phyloP scores from a whole-genome alignment of 495 filamentous ascomycete species.

The Pyrenula aspistea region DNA sequence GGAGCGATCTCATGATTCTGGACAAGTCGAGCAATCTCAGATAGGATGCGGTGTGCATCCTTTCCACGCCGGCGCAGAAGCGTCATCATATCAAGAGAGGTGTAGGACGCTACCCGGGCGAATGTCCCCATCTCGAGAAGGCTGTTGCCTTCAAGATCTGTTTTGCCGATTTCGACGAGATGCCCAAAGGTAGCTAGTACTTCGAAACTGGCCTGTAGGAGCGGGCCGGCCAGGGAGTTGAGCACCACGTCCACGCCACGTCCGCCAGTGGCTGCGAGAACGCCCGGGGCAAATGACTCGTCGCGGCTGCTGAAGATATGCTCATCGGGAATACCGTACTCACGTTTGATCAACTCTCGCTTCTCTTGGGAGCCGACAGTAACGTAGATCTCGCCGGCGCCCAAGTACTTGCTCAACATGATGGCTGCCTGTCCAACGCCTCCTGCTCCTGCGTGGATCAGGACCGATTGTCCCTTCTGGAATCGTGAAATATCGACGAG shows the following conservation, averaged over 20 bases:
- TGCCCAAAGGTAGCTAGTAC: constrained; percentile 33
- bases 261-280: constrained; percentile 27
- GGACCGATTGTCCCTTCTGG: constrained; percentile 31
- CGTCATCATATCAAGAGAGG: constrained; percentile 26
- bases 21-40: constrained; percentile 3
- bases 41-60: neutral
- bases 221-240: constrained; percentile 32
- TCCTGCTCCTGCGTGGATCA: constrained; percentile 43
- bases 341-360: constrained; percentile 2
- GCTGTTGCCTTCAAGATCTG: constrained; percentile 17
- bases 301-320: constrained; percentile 15
- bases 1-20: constrained; percentile 7
- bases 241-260: constrained; percentile 45
- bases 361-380: constrained; percentile 7
- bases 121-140: constrained; percentile 13
- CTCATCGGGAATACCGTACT: constrained; percentile 3
- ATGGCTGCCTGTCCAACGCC: constrained; percentile 47
- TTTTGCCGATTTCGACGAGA: constrained; percentile 42
- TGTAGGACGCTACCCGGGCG: constrained; percentile 24
- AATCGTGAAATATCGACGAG: constrained; percentile 17
- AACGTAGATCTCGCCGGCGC: constrained; percentile 8
- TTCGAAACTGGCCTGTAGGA: constrained; percentile 25
- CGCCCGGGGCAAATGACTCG: constrained; percentile 7
- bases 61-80: neutral
- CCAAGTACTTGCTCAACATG: constrained; percentile 32